These are phyloP conservation scores for Dendrostoma leiphaemia DNA, from an alignment of 2,329 filamentous ascomycete genomes.

Conservation along the genomic window DNA sequence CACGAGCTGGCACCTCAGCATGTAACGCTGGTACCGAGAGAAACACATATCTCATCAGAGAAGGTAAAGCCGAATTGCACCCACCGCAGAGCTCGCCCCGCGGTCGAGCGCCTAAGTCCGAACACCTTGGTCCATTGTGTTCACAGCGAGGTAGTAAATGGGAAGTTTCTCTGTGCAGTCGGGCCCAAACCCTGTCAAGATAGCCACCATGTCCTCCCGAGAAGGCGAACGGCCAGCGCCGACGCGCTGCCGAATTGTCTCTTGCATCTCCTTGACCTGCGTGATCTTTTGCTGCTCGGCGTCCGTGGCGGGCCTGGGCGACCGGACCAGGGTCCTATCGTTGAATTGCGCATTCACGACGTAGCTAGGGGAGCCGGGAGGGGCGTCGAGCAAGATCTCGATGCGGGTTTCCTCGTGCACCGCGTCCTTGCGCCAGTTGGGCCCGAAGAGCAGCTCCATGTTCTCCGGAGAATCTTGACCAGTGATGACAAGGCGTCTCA, in stretches of 20 bases:
- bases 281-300: neutral
- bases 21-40: no score
- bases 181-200: neutral
- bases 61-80: no score
- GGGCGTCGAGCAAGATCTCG: neutral
- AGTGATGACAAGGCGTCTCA: neutral
- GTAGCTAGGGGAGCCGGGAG: neutral
- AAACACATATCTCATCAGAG: no score
- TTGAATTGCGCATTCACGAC: fast-evolving
- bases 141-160: neutral
- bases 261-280: neutral
- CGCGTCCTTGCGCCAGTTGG: neutral
- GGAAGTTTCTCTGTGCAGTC: neutral
- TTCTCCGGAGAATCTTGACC: conserved; percentile 1
- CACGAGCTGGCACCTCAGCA: no score
- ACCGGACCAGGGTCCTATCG: neutral
- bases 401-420: neutral
- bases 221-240: neutral
- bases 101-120: no score
- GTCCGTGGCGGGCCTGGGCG: neutral
- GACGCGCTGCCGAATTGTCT: neutral
- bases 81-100: no score
- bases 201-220: neutral
- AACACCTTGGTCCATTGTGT: neutral
- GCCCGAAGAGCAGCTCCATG: neutral